These are phyloP conservation scores for Globisporangium nagaii DNA, from an alignment of 352 stramenopile genomes.

Conservation along the genomic window DNA sequence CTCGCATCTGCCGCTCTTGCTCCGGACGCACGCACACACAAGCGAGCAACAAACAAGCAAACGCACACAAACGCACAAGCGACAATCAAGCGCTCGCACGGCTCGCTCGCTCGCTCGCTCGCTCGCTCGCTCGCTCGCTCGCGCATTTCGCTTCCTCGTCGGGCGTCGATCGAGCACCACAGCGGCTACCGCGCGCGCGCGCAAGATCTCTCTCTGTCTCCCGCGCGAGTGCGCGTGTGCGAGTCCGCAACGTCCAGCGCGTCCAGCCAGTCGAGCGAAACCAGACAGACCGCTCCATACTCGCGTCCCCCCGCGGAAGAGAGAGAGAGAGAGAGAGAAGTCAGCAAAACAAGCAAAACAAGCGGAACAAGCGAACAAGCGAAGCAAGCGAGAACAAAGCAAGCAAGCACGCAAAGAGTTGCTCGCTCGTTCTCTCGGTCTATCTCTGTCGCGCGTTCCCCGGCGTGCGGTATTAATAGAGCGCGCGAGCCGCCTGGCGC, in stretches of 20 bases:
- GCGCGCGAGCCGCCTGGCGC: not conserved
- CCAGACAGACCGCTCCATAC: not conserved
- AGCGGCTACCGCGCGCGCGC: not conserved
- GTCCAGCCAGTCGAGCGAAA: not conserved
- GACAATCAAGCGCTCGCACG: not conserved
- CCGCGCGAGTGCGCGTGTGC: too few relatives aligned
- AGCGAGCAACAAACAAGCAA: not conserved
- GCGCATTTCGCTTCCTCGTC: not conserved
- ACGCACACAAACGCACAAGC: not conserved
- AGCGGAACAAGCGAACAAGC: too few relatives aligned
- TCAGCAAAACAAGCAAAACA: not conserved
- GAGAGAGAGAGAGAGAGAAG: too few relatives aligned
- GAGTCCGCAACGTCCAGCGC: slow-evolving; percentile 1
- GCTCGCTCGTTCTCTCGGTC: not conserved
- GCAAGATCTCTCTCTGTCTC: not conserved
- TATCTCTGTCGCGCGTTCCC: not conserved
- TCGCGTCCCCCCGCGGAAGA: not conserved
- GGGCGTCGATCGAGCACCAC: not conserved
- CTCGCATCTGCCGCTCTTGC: too few relatives aligned
- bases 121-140: not conserved
- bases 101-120: not conserved
- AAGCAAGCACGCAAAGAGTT: not conserved
- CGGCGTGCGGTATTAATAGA: not conserved
- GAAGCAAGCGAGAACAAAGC: not conserved
- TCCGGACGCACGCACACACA: too few relatives aligned